Conservation (phyloP, 75 land plant species). For the Chamaecyparis obtusa region DNA sequence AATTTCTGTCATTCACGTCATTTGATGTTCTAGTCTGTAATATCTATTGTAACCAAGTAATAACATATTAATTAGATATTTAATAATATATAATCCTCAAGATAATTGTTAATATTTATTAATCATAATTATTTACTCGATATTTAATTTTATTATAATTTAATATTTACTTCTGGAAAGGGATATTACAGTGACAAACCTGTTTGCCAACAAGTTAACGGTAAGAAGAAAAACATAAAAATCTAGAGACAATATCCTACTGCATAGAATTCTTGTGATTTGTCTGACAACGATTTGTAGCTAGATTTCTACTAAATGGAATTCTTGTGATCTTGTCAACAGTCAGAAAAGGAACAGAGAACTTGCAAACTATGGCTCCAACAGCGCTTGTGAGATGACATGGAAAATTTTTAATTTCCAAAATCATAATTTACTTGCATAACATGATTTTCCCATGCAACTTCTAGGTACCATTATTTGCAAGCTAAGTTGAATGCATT, state of each 20-base stretch:
- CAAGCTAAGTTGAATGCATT: background rate
- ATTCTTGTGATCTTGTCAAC: background rate
- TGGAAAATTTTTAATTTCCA: background rate
- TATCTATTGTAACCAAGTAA: too few species aligned
- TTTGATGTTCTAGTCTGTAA: too few species aligned
- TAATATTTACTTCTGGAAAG: too few species aligned
- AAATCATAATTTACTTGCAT: background rate
- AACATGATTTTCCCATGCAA: background rate
- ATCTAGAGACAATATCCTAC: background rate
- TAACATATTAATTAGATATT: too few species aligned
- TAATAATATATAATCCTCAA: too few species aligned
- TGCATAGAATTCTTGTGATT: background rate
- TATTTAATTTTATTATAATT: too few species aligned
- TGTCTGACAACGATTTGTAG: background rate
- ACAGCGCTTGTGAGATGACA: background rate
- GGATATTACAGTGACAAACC: too few species aligned
- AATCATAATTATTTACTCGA: too few species aligned
- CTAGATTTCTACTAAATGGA: background rate
- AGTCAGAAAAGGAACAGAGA: background rate
- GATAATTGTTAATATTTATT: too few species aligned
- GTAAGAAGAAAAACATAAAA: background rate
- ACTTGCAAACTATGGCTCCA: background rate
- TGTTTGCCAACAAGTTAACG: too few species aligned
- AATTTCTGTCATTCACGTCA: too few species aligned
- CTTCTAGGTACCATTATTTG: background rate